phyloP scores from a whole-genome alignment of 106 monocot species.

The Amphibolis antarctica region DNA sequence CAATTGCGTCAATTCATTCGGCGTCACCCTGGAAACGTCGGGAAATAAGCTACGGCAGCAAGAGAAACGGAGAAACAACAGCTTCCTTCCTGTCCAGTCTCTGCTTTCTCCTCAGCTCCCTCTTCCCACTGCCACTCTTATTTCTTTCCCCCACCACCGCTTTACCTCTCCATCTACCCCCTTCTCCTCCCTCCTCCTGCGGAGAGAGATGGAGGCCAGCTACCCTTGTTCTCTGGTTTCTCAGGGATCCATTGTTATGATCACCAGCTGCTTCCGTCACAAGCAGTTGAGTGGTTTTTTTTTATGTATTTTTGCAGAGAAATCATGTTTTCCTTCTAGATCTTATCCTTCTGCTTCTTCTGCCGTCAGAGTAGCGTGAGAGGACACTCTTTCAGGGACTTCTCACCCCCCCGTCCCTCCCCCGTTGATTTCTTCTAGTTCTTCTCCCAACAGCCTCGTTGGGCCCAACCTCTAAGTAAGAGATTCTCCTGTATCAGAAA shows the following conservation, averaged over 20 bases:
- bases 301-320: too few relatives aligned
- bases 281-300: constrained; percentile 23
- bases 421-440: too few relatives aligned
- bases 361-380: neutral
- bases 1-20: too few relatives aligned
- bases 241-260: constrained; percentile 35
- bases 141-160: too few relatives aligned
- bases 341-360: neutral
- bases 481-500: neutral
- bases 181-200: neutral
- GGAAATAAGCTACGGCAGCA: too few relatives aligned
- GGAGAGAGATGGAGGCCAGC: constrained; percentile 23
- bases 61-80: too few relatives aligned
- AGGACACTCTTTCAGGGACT: too few relatives aligned
- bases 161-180: too few relatives aligned
- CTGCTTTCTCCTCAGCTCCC: neutral
- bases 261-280: constrained; percentile 69
- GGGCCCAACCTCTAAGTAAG: neutral
- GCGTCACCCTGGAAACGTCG: too few relatives aligned
- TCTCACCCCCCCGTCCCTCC: too few relatives aligned
- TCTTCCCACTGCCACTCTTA: too few relatives aligned
- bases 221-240: constrained; percentile 15
- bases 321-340: neutral
- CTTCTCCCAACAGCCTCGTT: neutral
- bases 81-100: too few relatives aligned